Base-by-base conservation (phyloP, 495 filamentous ascomycete species). In the Penicillium riverlandense region DNA sequence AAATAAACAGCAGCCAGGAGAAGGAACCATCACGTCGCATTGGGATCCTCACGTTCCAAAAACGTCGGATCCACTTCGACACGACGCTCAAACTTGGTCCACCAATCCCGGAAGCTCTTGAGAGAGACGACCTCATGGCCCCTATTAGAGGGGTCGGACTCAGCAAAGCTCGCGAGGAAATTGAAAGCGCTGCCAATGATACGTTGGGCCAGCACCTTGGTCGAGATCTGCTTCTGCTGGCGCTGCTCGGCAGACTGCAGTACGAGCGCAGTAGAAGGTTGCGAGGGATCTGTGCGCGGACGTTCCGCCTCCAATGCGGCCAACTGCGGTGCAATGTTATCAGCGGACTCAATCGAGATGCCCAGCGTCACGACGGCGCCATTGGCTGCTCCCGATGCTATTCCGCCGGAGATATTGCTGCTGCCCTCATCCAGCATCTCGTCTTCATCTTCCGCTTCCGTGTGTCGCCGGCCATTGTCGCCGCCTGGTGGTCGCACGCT, bases 151-250 rank as follows among this genome's bases (percentile, higher is more conserved):
- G 57, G 55, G 52, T 69, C 69, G 8, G 58, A 64, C 37, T 72
- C 74, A 36, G 84, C 84, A 73, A 95, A 97, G 53, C 90, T 86
- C 15, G 90, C 82, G 36, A 99, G 70, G 61, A 95, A 97, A 63
- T 97, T 96, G 55, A 96, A 99, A n/a, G 90, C 90, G 61, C 95
- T 95, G 49, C 83, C 82, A 50, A 97, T 96, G 46, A 99, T 96
- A 45, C 88, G 69, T 69, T 95, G 89, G 39, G 92, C 92, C 11
- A 99, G 70, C 22, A 85, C 69, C 54, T 89, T 79, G 9, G 88
- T 90, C 31, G 74, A 67, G 5, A 78, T 60, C 16, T 66, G 58
- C 49, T 48, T 55, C 45, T 56, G 66, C 53, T 57, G 68, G 40
- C 36, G 56, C 43, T 37, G 52, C 27, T 48, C 43, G 31, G 49